Conservation (phyloP, 2,329 filamentous ascomycete genomes). For the Metarhizium anisopliae region DNA sequence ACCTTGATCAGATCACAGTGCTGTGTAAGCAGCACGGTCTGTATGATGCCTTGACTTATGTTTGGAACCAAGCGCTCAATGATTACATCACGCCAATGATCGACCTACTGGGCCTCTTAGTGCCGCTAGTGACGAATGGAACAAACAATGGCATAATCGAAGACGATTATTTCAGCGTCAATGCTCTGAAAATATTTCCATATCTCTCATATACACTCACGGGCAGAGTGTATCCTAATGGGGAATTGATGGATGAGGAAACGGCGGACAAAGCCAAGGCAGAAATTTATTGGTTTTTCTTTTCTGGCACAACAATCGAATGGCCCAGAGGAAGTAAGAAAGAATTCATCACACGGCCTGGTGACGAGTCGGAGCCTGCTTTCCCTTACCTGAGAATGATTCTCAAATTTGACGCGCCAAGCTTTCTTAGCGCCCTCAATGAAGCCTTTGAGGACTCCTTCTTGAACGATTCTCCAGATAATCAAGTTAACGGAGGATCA, state of each 20-base stretch:
- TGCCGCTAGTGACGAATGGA: conserved; percentile 48
- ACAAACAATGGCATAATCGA: conserved; percentile 47
- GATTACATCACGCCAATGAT: conserved; percentile 90
- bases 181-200: conserved; percentile 85
- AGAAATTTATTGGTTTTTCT: conserved; percentile 87
- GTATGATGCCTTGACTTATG: conserved; percentile 92
- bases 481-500: conserved; percentile 43
- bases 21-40: conserved; percentile 87
- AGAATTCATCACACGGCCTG: conserved; percentile 51
- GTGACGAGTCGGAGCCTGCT: conserved; percentile 53
- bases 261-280: conserved; percentile 70
- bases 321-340: conserved; percentile 62
- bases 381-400: conserved; percentile 82
- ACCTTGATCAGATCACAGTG: conserved; percentile 84
- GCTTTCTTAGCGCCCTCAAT: conserved; percentile 89
- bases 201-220: conserved; percentile 91
- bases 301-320: conserved; percentile 68
- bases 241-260: conserved; percentile 62
- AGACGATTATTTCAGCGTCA: conserved; percentile 53
- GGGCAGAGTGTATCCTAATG: conserved; percentile 84
- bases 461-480: conserved; percentile 69
- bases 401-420: conserved; percentile 80
- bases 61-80: conserved; percentile 84
- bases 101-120: conserved; percentile 66
- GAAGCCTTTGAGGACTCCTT: conserved; percentile 96